Percentiles rank a stretch among this genome's conserved stretches.
These are phyloP conservation scores for Daedalea quercina DNA, from an alignment of 768 basidiomycete genomes.

Conservation along the genomic window DNA sequence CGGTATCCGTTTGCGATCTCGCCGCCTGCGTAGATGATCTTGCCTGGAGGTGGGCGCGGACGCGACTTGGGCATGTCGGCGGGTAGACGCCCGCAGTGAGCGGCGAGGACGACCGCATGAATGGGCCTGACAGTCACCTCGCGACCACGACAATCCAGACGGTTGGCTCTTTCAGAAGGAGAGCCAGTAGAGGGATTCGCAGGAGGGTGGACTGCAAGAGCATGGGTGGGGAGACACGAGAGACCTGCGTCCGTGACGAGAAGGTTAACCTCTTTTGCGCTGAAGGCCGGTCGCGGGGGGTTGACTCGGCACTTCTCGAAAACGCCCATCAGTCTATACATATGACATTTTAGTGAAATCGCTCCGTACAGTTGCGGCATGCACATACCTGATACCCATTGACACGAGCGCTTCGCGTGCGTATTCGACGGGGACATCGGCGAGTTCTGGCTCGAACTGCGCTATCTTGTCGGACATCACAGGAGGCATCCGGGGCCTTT, in stretches of 20 bases:
- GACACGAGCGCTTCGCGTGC: background rate
- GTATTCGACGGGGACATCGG: background rate
- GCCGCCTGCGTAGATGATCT: no score
- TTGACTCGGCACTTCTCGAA: slow-evolving; percentile 7
- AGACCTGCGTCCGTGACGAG: slow-evolving; percentile 14
- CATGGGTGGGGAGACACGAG: slow-evolving; percentile 10
- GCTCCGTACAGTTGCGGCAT: background rate
- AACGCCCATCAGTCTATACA: slow-evolving; percentile 5
- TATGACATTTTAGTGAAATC: background rate
- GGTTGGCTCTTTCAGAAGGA: background rate
- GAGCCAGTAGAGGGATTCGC: background rate
- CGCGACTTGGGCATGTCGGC: slow-evolving; percentile 28
- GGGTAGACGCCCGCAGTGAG: slow-evolving; percentile 57
- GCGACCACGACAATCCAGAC: background rate
- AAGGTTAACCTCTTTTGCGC: slow-evolving; percentile 10
- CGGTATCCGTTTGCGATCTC: slow-evolving; percentile 4
- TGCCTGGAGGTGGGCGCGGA: background rate
- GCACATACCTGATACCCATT: background rate
- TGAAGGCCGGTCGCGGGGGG: slow-evolving; percentile 5
- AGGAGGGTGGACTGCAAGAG: slow-evolving; percentile 10
- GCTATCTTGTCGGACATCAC: background rate
- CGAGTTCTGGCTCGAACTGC: background rate
- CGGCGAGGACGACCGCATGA: slow-evolving; percentile 59
- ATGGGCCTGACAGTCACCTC: slow-evolving; percentile 37
- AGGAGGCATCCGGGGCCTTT: background rate